Base-by-base conservation (phyloP, 768 basidiomycete species). In the Tulasnella sp. region DNA sequence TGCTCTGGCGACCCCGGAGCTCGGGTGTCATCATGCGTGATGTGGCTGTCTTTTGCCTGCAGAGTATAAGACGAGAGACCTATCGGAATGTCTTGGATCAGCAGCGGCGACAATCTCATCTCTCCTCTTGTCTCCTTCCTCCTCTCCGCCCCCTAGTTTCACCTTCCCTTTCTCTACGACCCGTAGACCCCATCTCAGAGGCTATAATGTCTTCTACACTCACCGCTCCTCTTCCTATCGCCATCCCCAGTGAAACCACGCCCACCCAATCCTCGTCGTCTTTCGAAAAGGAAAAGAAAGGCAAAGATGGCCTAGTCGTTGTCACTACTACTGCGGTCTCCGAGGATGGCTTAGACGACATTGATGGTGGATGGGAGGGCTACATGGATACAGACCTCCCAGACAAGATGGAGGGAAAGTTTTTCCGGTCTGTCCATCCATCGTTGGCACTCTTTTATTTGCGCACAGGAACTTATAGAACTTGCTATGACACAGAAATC, bases 301-400 rank as follows among this genome's bases (percentile, higher is more conserved):
- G 29, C 27, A 31, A 9, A 9, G 27, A 49, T 29, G 38, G 49
- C 7, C 17, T 31, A 7, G 46, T 50, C 19, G 17, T 44, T 42
- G 46, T 48, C 27, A 45, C 48, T 1, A 25, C 25, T 3, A 38
- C 48, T 27, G 24, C 57, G 8, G 57, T 50, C 24, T 5, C 5
- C 12, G 57, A 59, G 34, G 57, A 59, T 30, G 57, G 57, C 43
- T 46, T 51, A 4, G 46, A 50, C n/a, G 57, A 59, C 34, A 59
- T 59, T 24, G 57, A 59, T 31, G 46, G 49, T 17, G 57, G 57
- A 4, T 81, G 79, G 80, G 73, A 77, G 19, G 79, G 78, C 5
- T 80, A 79, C 66, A 67, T 74, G 49, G 72, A 80, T 41, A 78
- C 79, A 52, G 67, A 65, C 11, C 63, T 81, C 1, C 80, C 81